These are phyloP conservation scores for Tetraselmis striata DNA, from an alignment of 139 green algal species.

Conservation along the genomic window DNA sequence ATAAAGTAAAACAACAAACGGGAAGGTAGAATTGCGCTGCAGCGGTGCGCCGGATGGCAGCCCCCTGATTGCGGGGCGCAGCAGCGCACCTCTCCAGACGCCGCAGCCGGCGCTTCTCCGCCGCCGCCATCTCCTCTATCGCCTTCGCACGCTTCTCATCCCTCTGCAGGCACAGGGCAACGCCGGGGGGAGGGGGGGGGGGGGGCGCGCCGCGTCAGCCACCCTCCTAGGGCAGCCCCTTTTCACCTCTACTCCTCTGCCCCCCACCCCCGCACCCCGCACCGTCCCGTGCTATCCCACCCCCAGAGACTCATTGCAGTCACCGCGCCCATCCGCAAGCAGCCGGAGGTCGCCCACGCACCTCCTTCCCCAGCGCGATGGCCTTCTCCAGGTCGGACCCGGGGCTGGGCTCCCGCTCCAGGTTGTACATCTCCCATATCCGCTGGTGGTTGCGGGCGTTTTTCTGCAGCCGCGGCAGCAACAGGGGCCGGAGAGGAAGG, in stretches of 20 bases:
- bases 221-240: background rate
- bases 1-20: too few species aligned
- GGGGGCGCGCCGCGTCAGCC: background rate
- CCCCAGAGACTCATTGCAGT: too few species aligned
- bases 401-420: slow-evolving; percentile 58
- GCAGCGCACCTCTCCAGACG: slow-evolving; percentile 2
- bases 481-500: background rate
- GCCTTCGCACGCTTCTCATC: background rate
- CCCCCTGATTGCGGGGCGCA: too few species aligned
- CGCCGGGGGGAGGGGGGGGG: too few species aligned
- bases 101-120: slow-evolving; percentile 11
- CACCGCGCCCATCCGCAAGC: too few species aligned
- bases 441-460: slow-evolving; percentile 28
- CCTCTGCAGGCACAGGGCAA: background rate
- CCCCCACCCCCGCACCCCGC: slow-evolving; percentile 12
- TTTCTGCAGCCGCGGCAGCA: background rate
- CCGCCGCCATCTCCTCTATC: background rate
- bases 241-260: background rate
- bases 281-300: slow-evolving; percentile 30
- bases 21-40: too few species aligned
- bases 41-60: too few species aligned
- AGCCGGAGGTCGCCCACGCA: too few species aligned
- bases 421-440: slow-evolving; percentile 65
- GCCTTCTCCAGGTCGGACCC: slow-evolving; percentile 55
- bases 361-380: slow-evolving; percentile 38